Base-by-base conservation (phyloP, 2,329 filamentous ascomycete species). In the Phialemoniopsis sp. region DNA sequence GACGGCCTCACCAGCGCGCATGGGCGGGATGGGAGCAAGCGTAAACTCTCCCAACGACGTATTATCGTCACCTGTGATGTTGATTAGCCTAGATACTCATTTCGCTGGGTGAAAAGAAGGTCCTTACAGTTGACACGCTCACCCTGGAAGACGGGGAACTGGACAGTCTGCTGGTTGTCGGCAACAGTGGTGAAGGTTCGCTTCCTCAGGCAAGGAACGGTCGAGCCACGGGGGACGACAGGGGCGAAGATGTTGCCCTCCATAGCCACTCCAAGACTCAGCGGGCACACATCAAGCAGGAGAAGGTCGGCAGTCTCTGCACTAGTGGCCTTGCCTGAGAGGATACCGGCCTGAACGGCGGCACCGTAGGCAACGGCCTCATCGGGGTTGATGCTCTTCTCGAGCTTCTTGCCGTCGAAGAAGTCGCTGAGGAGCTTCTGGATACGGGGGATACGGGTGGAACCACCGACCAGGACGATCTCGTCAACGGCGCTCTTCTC, bases 331-430 rank as follows among this genome's bases (percentile, higher is more conserved):
- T 96, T 95, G 66, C 93, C 93, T 44, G 91, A 96, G 51, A 98
- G 85, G 66, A 98, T 96, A 82, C 90, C 93, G 54, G 93, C 93
- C 77, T 98, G 93, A 47, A 98, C 91, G 57, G 93, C 93, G 52
- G 93, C 93, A 83, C 93, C 93, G 73, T 96, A 96, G 57, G 93
- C 93, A 60, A 98, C 93, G 56, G 93, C 93, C 80, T 98, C 93
- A 64, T 98, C 93, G 59, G 93, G 93, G 82, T 98, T 98, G 78
- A 97, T 97, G 78, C 87, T 93, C 80, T 96, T 97, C 82, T 97
- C 91, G 54, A 96, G 88, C 86, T 98, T 96, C 89, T 98, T 98
- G 72, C 90, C 90, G 67, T 94, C 87, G 76, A 98, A 98, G 82
- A 90, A 96, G 72, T 98, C 93, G 74, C 85, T 90, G 54, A 98